Percentiles rank a stretch among this genome's conserved stretches.
Conservation (phyloP, 2,329 filamentous ascomycete genomes). For the Alternaria dauci region DNA sequence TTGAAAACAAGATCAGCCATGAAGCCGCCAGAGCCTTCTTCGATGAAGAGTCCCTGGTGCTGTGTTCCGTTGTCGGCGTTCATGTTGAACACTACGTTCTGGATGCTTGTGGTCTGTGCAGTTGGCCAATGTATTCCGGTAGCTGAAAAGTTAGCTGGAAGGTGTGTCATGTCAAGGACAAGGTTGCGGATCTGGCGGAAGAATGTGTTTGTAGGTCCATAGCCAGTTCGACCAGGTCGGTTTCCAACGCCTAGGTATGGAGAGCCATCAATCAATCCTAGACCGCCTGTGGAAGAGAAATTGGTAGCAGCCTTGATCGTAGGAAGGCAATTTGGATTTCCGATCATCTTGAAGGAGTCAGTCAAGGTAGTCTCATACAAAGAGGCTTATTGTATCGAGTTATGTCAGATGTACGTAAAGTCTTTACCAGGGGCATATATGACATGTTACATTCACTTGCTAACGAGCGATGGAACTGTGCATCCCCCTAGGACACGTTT, state of each 20-base stretch:
- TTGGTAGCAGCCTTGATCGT: slow-evolving; percentile 62
- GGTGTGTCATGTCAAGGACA: slow-evolving; percentile 65
- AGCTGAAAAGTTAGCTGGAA: slow-evolving; percentile 57
- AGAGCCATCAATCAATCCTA: slow-evolving; percentile 67
- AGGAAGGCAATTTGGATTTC: slow-evolving; percentile 66
- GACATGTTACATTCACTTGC: neutral
- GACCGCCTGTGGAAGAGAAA: slow-evolving; percentile 56
- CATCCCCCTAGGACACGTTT: neutral
- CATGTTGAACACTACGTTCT: slow-evolving; percentile 58
- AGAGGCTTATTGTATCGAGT: neutral
- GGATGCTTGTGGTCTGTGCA: slow-evolving; percentile 56
- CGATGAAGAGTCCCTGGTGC: slow-evolving; percentile 57
- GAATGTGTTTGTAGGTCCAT: slow-evolving; percentile 67
- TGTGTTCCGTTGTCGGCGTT: slow-evolving; percentile 55
- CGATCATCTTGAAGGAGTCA: slow-evolving; percentile 56
- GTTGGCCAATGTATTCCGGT: slow-evolving; percentile 58
- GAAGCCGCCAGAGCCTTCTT: slow-evolving; percentile 56
- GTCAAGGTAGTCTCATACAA: neutral
- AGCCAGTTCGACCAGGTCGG: slow-evolving; percentile 48
- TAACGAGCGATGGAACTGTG: neutral
- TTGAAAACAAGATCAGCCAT: slow-evolving; percentile 57
- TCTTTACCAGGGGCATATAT: neutral
- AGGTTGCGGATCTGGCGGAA: slow-evolving; percentile 72
- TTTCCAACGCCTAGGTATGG: slow-evolving; percentile 54
- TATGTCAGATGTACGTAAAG: neutral